phyloP scores from a whole-genome alignment of 1,284 basidiomycete species.

The Chondrostereum purpureum region DNA sequence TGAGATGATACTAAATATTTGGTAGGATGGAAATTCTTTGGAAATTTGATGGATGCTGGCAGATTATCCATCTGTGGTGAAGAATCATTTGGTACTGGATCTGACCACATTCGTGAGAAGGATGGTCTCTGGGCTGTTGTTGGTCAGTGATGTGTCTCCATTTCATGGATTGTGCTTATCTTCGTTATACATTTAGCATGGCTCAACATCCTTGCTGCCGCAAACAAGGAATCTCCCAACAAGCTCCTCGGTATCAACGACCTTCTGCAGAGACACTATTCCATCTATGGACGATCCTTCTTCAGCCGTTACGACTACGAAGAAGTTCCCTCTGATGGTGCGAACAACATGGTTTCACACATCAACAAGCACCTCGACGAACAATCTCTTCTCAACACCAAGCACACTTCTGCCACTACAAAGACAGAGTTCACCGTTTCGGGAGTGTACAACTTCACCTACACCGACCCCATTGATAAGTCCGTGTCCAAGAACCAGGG shows the following conservation, averaged over 20 bases:
- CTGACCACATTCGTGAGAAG: conserved; percentile 99
- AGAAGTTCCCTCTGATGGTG: conserved; percentile 89
- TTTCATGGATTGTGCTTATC: conserved; percentile 2
- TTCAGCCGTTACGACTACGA: conserved; percentile 99
- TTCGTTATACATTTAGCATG: conserved; percentile 55
- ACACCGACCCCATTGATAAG: conserved; percentile 96
- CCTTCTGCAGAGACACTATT: conserved; percentile 82
- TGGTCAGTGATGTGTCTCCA: conserved; percentile 41
- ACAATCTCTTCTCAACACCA: conserved; percentile 60
- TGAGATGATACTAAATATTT: conserved; percentile 7
- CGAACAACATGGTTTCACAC: conserved; percentile 78
- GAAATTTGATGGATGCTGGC: conserved; percentile 98
- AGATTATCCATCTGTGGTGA: conserved; percentile 97
- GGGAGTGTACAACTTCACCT: conserved; percentile 83
- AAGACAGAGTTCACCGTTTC: conserved; percentile 74
- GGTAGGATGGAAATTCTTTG: conserved; percentile 98
- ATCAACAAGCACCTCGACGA: conserved; percentile 70
- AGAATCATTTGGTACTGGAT: conserved; percentile 98
- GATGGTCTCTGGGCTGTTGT: conserved; percentile 97
- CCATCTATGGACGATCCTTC: conserved; percentile 93
- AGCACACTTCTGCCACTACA: conserved; percentile 61
- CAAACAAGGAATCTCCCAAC: conserved; percentile 77
- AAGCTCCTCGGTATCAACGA: conserved; percentile 84
- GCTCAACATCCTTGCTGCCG: conserved; percentile 94
- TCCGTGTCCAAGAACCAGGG: conserved; percentile 95